These are phyloP conservation scores for Pulicaria dysenterica DNA, from an alignment of 129 eudicot genomes.

Conservation along the genomic window DNA sequence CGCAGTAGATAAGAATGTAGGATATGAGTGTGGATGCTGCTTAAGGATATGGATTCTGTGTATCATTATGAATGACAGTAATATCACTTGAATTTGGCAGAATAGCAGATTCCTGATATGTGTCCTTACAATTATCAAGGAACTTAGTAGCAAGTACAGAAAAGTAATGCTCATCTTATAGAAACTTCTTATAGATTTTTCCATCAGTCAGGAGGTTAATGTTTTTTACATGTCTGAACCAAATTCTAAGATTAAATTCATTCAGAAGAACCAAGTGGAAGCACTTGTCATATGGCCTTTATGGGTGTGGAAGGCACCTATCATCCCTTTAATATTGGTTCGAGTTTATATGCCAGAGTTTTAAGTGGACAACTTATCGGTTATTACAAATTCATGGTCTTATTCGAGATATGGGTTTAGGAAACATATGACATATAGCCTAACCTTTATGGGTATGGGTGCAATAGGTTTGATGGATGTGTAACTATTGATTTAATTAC, in stretches of 20 bases:
- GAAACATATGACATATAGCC: neutral
- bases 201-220: too few species aligned
- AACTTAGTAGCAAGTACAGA: too few species aligned
- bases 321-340: neutral
- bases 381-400: constrained; percentile 9
- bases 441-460: neutral
- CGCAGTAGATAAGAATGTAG: too few species aligned
- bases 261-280: neutral
- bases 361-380: neutral
- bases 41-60: too few species aligned
- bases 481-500: neutral
- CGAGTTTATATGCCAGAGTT: neutral
- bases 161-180: too few species aligned
- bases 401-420: neutral
- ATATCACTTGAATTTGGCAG: too few species aligned
- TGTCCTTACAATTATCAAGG: too few species aligned
- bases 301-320: neutral
- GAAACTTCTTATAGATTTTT: too few species aligned
- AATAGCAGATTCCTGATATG: too few species aligned
- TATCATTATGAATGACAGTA: too few species aligned
- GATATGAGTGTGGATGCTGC: too few species aligned
- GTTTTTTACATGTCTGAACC: neutral
- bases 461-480: constrained; percentile 7
- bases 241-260: neutral
- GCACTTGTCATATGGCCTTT: too few species aligned